These are phyloP conservation scores for Ajuga reptans DNA, from an alignment of 305 asterid genomes.

Conservation along the genomic window DNA sequence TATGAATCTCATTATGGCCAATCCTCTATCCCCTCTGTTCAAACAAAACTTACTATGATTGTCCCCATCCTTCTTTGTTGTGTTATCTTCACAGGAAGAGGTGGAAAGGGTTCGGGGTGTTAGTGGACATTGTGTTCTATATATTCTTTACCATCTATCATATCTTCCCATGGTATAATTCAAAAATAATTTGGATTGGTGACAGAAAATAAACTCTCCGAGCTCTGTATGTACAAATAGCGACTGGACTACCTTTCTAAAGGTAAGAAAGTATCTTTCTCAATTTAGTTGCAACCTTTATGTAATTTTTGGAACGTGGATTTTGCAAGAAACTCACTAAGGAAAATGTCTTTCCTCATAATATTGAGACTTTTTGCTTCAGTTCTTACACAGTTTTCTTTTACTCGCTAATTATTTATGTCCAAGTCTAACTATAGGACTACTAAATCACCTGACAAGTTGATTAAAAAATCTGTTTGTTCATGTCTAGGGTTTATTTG, in stretches of 20 bases:
- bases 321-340: not conserved
- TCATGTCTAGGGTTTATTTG: not conserved
- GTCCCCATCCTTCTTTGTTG: not conserved
- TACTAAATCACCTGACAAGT: not conserved
- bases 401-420: not conserved
- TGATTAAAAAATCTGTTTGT: slow-evolving; percentile 1
- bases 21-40: not conserved
- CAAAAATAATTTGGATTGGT: slow-evolving; percentile 14
- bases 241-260: slow-evolving; percentile 82
- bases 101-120: not conserved
- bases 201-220: slow-evolving; percentile 89
- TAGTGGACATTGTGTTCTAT: slow-evolving; percentile 14
- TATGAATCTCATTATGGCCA: not conserved
- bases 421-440: not conserved
- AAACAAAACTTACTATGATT: not conserved
- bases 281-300: not conserved
- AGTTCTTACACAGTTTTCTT: not conserved
- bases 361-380: not conserved
- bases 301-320: not conserved
- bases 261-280: slow-evolving; percentile 43
- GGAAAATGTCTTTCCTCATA: not conserved
- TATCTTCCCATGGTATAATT: slow-evolving; percentile 21
- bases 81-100: not conserved
- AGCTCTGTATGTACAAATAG: slow-evolving; percentile 67
- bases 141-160: slow-evolving; percentile 9